These are phyloP conservation scores for Fomitopsis schrenkii DNA, from an alignment of 1,284 basidiomycete species.

Conservation along the genomic window DNA sequence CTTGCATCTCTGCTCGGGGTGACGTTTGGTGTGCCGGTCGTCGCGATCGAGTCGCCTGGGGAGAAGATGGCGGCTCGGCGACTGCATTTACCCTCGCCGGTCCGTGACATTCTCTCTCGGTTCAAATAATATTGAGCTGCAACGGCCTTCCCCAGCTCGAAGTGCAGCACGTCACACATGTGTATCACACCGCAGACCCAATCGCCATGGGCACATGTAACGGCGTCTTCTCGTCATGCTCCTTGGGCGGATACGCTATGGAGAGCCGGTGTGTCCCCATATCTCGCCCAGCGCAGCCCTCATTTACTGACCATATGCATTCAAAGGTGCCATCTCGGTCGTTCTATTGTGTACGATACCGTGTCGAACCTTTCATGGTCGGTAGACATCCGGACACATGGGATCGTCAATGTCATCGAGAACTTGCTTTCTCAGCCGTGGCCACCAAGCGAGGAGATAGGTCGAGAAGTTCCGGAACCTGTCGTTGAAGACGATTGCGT, in stretches of 20 bases:
- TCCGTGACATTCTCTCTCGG: slow-evolving; percentile 31
- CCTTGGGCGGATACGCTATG: slow-evolving; percentile 74
- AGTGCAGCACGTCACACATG: slow-evolving; percentile 71
- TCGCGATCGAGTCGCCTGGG: slow-evolving; percentile 90
- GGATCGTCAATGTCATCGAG: slow-evolving; percentile 82
- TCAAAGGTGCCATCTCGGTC: slow-evolving; percentile 76
- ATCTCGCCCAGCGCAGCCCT: not conserved
- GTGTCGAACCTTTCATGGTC: slow-evolving; percentile 82
- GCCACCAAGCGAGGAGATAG: slow-evolving; percentile 53
- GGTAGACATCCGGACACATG: slow-evolving; percentile 78
- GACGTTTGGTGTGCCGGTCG: slow-evolving; percentile 90
- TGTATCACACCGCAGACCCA: slow-evolving; percentile 87
- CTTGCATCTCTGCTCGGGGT: slow-evolving; percentile 83
- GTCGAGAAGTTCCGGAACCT: slow-evolving; percentile 57
- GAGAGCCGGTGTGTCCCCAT: slow-evolving; percentile 52
- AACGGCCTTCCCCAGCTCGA: slow-evolving; percentile 45
- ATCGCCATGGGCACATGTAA: slow-evolving; percentile 84
- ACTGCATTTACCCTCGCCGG: slow-evolving; percentile 84
- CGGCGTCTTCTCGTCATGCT: slow-evolving; percentile 70
- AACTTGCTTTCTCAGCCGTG: slow-evolving; percentile 75
- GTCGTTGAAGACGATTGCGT: slow-evolving; percentile 55
- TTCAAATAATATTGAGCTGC: not conserved
- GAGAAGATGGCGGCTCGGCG: slow-evolving; percentile 83
- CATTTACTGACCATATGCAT: not conserved
- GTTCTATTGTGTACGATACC: slow-evolving; percentile 87